Evolutionary conservation across 352 stramenopile species (phyloP), one percentile per base, ranked within the genome.

Genomic region (Phytophthora pisi): DNA sequence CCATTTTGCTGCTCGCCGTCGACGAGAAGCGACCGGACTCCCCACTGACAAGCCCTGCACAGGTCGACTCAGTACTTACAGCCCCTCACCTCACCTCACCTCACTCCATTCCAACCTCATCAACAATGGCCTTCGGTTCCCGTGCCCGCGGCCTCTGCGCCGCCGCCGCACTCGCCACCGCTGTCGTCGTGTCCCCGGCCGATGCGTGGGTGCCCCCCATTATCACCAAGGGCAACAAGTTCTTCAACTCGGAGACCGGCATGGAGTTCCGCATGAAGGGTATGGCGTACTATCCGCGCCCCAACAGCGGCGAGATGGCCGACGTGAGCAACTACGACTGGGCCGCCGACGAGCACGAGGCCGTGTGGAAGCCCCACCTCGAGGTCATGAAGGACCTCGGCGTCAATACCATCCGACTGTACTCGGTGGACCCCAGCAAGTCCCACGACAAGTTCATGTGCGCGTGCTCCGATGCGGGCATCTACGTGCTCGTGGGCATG

Each of bases 371-470:
- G n/a, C 73, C 76, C 9, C 77, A 92, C 57, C 57, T 92, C 31
- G 61, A 85, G 51, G 53, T 80, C 15, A 68, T 92, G 62, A 78
- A 84, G 36, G 75, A 87, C 18, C 43, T 90, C 1, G 81, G 81
- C 5, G 82, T 90, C 16, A 92, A 92, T 62, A 84, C 81, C 1
- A 75, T 92, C 34, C 84, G 84, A 0, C 60, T 92, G n/a, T 92
- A 92, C 72, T 83, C 79, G 16, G 65, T 92, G 1, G 81, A 92
- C 61, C 84, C 84, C 8, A 62, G 72, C 55, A 76, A 80, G 31
- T 59, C 77, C 4, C 84, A 92, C 63, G 84, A 92, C 73, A 90
- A 92, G 63, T 92, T 92, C 68, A 92, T 92, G 84, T 92, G 84
- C 47, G 84, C 80, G 8, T 84, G 69, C 18, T 74, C 80, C 2